Evolutionary conservation across 805 yeast genomes (phyloP), one percentile per base, ranked within the genome.

Genomic region (Blastobotrys mokoenaii): DNA sequence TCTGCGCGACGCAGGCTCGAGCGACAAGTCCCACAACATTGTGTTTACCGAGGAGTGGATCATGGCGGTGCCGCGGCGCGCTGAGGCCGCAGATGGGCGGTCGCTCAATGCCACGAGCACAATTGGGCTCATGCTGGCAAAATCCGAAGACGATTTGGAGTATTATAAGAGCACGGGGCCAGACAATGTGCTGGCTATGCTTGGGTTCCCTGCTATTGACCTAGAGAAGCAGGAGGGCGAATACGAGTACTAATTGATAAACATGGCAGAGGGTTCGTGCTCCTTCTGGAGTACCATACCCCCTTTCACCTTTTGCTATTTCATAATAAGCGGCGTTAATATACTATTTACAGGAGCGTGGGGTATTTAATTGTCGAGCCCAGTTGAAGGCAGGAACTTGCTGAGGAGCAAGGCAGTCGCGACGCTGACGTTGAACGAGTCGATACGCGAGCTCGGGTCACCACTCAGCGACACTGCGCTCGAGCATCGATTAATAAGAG

Each of bases 361-460:
- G n/a, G n/a, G n/a, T n/a, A n/a, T n/a, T n/a, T n/a, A 22, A 22
- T 4, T 22, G 40, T 53, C 57, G 41, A 53, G 50, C 3, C 48
- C 52, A 16, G 35, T 36, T 6, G 41, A 34, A 11, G 36, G 44
- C 27, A 45, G 41, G 37, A 56, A 54, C 40, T 51, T 49, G 30
- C 56, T 50, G 31, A 86, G 65, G 41, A 88, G 58, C 25, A 88
- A 57, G 1, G 89, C 93, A 1, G 89, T 74, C 1, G 97, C 96
- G 7, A 88, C 96, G 58, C 93, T 84, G 29, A 86, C 97, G 59
- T 88, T 88, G 57, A 88, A 67, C 27, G 95, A 84, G 58, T 87
- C 96, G 33, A 88, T 80, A 11, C 50, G 40, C 18, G 50, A 27
- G 18, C 53, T 55, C 33, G 44, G 48, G 16, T 36, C 16, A 8